Base-by-base conservation (phyloP, 2,329 filamentous ascomycete genomes). In the Beauveria sp. region DNA sequence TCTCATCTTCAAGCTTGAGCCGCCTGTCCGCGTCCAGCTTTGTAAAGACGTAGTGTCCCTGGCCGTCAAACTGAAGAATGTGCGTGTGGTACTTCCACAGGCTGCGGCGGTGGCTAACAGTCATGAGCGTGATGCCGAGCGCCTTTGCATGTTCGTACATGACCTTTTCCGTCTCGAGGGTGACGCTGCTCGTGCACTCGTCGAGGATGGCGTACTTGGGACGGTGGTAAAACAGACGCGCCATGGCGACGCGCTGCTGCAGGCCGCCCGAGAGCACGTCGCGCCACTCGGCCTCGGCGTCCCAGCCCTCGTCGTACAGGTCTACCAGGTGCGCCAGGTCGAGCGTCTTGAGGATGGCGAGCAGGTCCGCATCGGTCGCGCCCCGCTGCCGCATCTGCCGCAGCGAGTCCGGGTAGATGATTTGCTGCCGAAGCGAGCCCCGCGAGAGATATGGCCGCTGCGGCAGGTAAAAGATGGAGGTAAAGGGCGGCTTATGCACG, bases 131-230 rank as follows among this genome's bases (percentile, higher is more conserved):
- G 69, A 97, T 95, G 3, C 91, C 92, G 20, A 97, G 77, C 20
- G 84, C 82, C 80, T 99, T 98, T 56, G 95, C 95, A 61, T 91
- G 93, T 68, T 97, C 93, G 74, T 99, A 99, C 92, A 99, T 98
- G 72, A 91, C 83, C 72, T 91, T 89, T 72, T 99, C 95, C 64
- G 93, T 92, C 68, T 98, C 93, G 31, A 97, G 82, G 18, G 96
- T 97, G n/a, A 99, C 91, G 58, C 87, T 91, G 62, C 88, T 93
- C 7, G 95, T 99, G 75, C 95, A 99, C 77, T 99, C 95, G 73
- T 99, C 95, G 43, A 99, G 80, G 67, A 99, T 99, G 12, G 95
- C 95, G 73, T 96, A 98, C 68, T 89, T 88, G 0, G 93, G 93
- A 10, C 86, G 83, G 76, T 98, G 93, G 75, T 98, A 98, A 76